Base-by-base conservation (phyloP, 371 early-diverging fungal genomes). In the Batrachochytrium dendrobatidis region DNA sequence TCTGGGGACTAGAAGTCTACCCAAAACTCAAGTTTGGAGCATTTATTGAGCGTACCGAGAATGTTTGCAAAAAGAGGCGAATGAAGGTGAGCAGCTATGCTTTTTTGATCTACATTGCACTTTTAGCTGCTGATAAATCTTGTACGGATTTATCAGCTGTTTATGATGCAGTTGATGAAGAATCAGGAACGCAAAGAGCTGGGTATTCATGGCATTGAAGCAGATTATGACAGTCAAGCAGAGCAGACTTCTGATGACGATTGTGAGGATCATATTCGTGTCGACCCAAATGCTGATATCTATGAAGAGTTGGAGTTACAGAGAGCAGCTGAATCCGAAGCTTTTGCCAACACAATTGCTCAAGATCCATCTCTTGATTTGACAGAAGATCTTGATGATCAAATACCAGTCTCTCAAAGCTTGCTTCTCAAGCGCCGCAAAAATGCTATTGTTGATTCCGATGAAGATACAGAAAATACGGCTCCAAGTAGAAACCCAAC, bases 1-100 rank as follows among this genome's bases (percentile, higher is more conserved):
- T 79, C 7, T 83, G 84, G 84, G 81, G 74, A 0, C 75, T 79
- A 55, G 63, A 68, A 20, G 58, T 83, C 0, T 81, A 67, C 53
- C 82, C 84, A 8, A 71, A 76, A 17, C 53, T 79, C 3, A 54
- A 49, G 8, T 76, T 81, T 57, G 39, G 54, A 3, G 69, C 72
- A 44, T 79, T 82, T 54, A 64, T 77, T 30, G 61, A 69, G 29
- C 63, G 39, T 31, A 69, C 73, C 1, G 63, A 68, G 20, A 79
- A 70, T 34, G 69, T 70, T 28, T 75, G 81, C 53, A 15, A 66
- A 3, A 34, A 63, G 20, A 49, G 56, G 31, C 58, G 59, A 1
- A 60, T 74, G 29, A 74, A 61, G 61, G 70, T 71, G 52, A 48
- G 46, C 35, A 6, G 5, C 0, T 29, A 10, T 1, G 3, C 59